Percentiles rank a stretch among this genome's conserved stretches.
Conservation (phyloP, 805 yeast species). For the Trichomonascus vanleenenianus region DNA sequence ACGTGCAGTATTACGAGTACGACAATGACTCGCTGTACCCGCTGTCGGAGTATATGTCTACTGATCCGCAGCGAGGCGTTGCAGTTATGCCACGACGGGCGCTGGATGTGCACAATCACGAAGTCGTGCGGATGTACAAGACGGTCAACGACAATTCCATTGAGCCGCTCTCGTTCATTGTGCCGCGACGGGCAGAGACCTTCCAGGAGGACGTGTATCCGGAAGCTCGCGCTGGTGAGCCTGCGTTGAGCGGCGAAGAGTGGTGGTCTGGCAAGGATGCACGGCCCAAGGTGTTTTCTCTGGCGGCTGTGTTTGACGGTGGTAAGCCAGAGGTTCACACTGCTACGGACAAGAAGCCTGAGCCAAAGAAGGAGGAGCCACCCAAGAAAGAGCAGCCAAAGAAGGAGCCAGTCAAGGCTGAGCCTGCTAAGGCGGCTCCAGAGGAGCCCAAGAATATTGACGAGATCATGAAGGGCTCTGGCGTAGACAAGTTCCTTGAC, state of each 20-base stretch:
- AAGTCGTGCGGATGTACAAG: slow-evolving; percentile 74
- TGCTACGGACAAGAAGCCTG: slow-evolving; percentile 16
- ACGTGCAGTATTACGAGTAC: slow-evolving; percentile 87
- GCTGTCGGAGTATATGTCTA: slow-evolving; percentile 81
- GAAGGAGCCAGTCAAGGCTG: slow-evolving; percentile 3
- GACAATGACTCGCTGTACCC: slow-evolving; percentile 76
- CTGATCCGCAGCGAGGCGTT: slow-evolving; percentile 93
- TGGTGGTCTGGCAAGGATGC: slow-evolving; percentile 73
- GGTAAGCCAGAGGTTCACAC: slow-evolving; percentile 35
- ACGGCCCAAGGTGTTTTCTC: slow-evolving; percentile 68
- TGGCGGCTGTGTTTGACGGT: slow-evolving; percentile 79
- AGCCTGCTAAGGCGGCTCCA: slow-evolving; percentile 3
- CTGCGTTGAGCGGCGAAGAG: slow-evolving; percentile 74
- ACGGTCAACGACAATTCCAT: slow-evolving; percentile 76
- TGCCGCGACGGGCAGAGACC: slow-evolving; percentile 88
- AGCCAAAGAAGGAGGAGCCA: slow-evolving; percentile 4
- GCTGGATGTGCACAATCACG: slow-evolving; percentile 75
- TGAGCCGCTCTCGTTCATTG: slow-evolving; percentile 88
- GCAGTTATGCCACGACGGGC: slow-evolving; percentile 80
- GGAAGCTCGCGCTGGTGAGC: slow-evolving; percentile 71
- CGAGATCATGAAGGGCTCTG: slow-evolving; percentile 9
- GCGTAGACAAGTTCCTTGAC: slow-evolving; percentile 3
- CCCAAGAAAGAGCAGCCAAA: slow-evolving; percentile 13
- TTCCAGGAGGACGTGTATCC: slow-evolving; percentile 93
- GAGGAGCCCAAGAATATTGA: slow-evolving; percentile 7